Evolutionary conservation across 352 stramenopile genomes (phyloP), one percentile per base, ranked within the genome.

Genomic region (Pseudoperonospora humuli): DNA sequence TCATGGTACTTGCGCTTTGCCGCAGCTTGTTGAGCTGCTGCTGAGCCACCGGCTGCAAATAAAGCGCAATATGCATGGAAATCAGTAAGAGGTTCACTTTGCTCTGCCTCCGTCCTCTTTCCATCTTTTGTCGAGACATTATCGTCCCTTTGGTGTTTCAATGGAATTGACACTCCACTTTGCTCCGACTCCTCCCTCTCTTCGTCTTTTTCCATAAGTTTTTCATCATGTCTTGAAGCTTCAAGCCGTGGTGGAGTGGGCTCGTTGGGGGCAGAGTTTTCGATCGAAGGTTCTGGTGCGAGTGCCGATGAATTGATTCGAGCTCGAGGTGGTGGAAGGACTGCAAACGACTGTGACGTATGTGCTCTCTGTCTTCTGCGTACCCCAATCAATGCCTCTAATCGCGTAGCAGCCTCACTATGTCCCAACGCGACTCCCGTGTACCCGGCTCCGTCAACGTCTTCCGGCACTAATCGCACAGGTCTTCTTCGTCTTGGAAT

Each of bases 21-120:
- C 15, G 26, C 10, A 39, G 39, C 34, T 45, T 43, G 37, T 42
- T 43, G 29, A 19, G 54, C 59, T 43, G 45, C 45, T 26, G 41
- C 42, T 47, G 54, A 57, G 15, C 50, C 45, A 29, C 59, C 59
- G 13, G 24, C 17, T 40, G 34, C 60, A 48, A 69, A 69, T n/a
- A 55, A 60, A 36, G 45, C 45, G 20, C 60, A 69, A 53, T 65
- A 69, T 25, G 42, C 46, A 21, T 61, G 38, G 32, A 69, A 69
- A 48, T 55, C 46, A 14, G 54, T 38, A 9, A 37, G 27, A 14
- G 23, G 19, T 31, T 45, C 37, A 29, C 2, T 25, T 42, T 28
- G 33, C 24, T 50, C 39, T 2, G 33, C 35, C 5, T 47, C 46
- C 21, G 59, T 52, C 5, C 33, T 54, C 15, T 64, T 28, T 34